Conservation (phyloP, 2,329 filamentous ascomycete species). For the Graphilbum ipis-grandicollis region DNA sequence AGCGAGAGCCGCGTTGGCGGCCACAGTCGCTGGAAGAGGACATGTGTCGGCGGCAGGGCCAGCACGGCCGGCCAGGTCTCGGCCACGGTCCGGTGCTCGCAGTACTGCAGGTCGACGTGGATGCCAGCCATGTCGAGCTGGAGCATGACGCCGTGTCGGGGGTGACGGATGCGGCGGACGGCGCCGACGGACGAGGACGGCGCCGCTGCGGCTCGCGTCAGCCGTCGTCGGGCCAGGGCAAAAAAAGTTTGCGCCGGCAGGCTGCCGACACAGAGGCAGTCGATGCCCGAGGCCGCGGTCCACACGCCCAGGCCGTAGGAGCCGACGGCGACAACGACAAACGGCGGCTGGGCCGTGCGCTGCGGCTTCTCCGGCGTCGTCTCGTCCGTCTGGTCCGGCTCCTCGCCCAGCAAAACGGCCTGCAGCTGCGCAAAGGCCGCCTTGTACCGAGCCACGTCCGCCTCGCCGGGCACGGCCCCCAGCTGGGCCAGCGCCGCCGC, state of each 20-base stretch:
- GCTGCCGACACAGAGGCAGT: conserved; percentile 47
- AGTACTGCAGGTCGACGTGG: conserved; percentile 50
- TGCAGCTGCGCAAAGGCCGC: conserved; percentile 8
- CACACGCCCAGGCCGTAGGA: conserved; percentile 48
- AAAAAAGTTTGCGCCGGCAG: conserved; percentile 46
- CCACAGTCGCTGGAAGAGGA: conserved; percentile 36
- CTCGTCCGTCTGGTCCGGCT: background rate
- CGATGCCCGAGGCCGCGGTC: conserved; percentile 42
- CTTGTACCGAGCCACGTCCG: conserved; percentile 17
- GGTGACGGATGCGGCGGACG: conserved; percentile 38
- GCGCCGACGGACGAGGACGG: conserved; percentile 23
- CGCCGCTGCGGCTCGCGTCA: conserved; percentile 20
- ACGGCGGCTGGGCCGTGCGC: conserved; percentile 14
- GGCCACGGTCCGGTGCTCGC: conserved; percentile 35
- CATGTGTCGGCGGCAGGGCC: conserved; percentile 28
- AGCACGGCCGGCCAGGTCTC: conserved; percentile 33
- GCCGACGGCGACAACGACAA: conserved; percentile 44
- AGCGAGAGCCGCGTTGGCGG: conserved; percentile 41
- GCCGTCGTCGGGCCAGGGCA: conserved; percentile 33
- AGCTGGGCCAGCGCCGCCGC: conserved; percentile 19
- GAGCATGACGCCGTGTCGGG: conserved; percentile 44
- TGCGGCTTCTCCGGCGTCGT: background rate
- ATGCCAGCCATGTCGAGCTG: conserved; percentile 41
- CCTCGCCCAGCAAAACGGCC: conserved; percentile 1
- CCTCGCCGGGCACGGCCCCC: conserved; percentile 26